These are phyloP conservation scores for Penicillium steckii DNA, from an alignment of 495 filamentous ascomycete genomes.

Conservation along the genomic window DNA sequence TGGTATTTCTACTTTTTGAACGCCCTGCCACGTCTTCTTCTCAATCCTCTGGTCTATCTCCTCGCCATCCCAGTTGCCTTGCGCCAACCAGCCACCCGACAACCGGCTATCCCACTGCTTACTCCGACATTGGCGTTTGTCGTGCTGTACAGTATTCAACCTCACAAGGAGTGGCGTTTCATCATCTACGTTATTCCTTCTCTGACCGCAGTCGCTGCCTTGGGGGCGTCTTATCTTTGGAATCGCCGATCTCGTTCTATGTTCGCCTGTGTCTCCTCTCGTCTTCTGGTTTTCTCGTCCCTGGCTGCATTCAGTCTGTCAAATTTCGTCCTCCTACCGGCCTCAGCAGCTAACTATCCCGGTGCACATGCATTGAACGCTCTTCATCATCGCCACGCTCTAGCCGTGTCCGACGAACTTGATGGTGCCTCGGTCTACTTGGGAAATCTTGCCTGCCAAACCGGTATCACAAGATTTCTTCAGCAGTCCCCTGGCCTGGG, in stretches of 20 bases:
- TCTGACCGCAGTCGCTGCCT: constrained; percentile 73
- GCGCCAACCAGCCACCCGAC: constrained; percentile 47
- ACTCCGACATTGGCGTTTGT: constrained; percentile 71
- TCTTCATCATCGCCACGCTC: constrained; percentile 38
- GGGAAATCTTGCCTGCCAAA: constrained; percentile 89
- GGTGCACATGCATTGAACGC: constrained; percentile 69
- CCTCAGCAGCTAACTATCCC: constrained; percentile 85
- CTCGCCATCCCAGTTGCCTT: constrained; percentile 67
- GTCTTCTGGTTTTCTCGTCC: constrained; percentile 61
- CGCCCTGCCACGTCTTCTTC: constrained; percentile 75
- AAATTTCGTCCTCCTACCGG: constrained; percentile 59
- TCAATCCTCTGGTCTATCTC: constrained; percentile 68
- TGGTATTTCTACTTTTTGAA: constrained; percentile 85
- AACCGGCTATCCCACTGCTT: constrained; percentile 51
- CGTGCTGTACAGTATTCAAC: constrained; percentile 75
- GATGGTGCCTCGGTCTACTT: constrained; percentile 60
- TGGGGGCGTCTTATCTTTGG: constrained; percentile 74
- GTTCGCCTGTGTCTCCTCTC: constrained; percentile 36
- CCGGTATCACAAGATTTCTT: constrained; percentile 86
- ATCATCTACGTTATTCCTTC: constrained; percentile 84
- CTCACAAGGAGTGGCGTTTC: constrained; percentile 97
- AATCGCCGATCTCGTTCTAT: constrained; percentile 59
- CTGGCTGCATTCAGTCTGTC: constrained; percentile 57
- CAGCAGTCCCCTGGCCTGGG: constrained; percentile 32
- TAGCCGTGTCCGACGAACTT: constrained; percentile 5